Conservation (phyloP, 495 filamentous ascomycete species). For the Cercophora samala region DNA sequence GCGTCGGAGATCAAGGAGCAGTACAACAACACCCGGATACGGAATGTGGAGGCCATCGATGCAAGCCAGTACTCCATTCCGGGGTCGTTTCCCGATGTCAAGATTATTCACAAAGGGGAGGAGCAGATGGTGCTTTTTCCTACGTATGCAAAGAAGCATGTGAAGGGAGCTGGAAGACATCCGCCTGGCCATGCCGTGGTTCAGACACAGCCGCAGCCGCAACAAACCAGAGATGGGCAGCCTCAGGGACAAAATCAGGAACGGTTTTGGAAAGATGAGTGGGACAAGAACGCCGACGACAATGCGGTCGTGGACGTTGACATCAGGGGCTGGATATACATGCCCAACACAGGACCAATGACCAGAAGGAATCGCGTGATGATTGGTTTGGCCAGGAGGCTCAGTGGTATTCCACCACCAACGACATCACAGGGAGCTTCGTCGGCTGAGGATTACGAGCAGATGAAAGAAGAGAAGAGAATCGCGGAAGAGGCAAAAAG, state of each 20-base stretch:
- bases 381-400: slow-evolving; percentile 73
- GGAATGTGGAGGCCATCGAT: slow-evolving; percentile 48
- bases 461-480: slow-evolving; percentile 53
- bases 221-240: slow-evolving; percentile 10
- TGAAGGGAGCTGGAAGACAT: slow-evolving; percentile 35
- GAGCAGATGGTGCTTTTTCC: slow-evolving; percentile 96
- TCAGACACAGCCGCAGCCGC: neutral
- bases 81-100: slow-evolving; percentile 75
- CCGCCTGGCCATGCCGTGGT: slow-evolving; percentile 12
- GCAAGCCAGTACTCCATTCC: slow-evolving; percentile 59
- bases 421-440: slow-evolving; percentile 21
- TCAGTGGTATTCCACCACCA: slow-evolving; percentile 81
- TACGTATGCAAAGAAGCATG: slow-evolving; percentile 74
- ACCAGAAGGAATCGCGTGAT: slow-evolving; percentile 80
- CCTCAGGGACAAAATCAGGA: slow-evolving; percentile 45
- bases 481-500: slow-evolving; percentile 69
- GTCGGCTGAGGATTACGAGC: slow-evolving; percentile 38
- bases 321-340: slow-evolving; percentile 90
- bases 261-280: slow-evolving; percentile 67
- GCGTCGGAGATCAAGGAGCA: slow-evolving; percentile 88
- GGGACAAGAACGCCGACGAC: slow-evolving; percentile 68
- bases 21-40: slow-evolving; percentile 70
- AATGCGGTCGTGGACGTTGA: slow-evolving; percentile 88
- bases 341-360: slow-evolving; percentile 81
- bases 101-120: slow-evolving; percentile 70